Conservation (phyloP, 2,329 filamentous ascomycete genomes). For the Sporothrix mexicana region DNA sequence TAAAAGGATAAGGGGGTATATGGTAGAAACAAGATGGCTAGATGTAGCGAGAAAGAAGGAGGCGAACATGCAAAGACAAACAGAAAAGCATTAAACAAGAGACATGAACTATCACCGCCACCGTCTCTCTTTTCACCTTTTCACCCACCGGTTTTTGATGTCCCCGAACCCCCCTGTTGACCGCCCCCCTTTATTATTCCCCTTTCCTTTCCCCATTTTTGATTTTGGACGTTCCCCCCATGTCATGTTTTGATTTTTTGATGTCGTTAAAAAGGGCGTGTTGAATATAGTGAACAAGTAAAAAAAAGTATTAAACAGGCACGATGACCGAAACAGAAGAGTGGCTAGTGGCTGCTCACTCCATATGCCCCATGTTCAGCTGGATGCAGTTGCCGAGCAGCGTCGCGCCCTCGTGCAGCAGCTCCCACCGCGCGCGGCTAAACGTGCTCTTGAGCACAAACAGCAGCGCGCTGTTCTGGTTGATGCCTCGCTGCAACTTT, state of each 20-base stretch:
- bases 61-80: neutral
- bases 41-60: slow-evolving; percentile 3
- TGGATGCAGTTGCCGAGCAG: slow-evolving; percentile 82
- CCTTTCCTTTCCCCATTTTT: neutral
- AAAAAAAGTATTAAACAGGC: neutral
- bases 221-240: neutral
- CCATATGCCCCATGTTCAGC: slow-evolving; percentile 48
- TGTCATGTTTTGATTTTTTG: neutral
- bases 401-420: slow-evolving; percentile 84
- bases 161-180: neutral
- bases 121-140: neutral
- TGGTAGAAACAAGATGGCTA: slow-evolving; percentile 12
- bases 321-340: neutral
- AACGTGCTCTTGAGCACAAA: slow-evolving; percentile 84
- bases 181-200: neutral
- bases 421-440: slow-evolving; percentile 83
- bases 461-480: slow-evolving; percentile 80
- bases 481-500: slow-evolving; percentile 74
- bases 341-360: neutral
- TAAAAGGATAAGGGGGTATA: slow-evolving; percentile 20
- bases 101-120: neutral
- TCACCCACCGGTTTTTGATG: neutral
- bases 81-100: slow-evolving; percentile 8
- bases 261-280: neutral
- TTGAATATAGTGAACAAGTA: neutral